Base-by-base conservation (phyloP, 2,329 filamentous ascomycete genomes). In the Hypoxylon sp. region DNA sequence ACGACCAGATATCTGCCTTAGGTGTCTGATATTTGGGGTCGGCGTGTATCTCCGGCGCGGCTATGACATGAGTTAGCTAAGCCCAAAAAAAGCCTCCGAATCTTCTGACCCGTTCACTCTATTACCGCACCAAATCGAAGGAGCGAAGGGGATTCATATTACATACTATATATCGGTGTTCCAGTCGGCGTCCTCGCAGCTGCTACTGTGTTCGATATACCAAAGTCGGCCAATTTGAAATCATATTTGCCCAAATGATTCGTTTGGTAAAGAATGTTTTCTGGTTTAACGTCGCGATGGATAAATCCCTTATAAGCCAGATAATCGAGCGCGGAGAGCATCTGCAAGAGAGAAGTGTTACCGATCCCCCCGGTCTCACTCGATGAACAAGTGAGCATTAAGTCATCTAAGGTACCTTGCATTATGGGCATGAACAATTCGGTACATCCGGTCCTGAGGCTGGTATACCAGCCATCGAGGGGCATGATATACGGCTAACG, bases 231-330 rank as follows among this genome's bases (percentile, higher is more conserved):
- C 10, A 65, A 30, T n/a, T 46, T 11, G 19, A 65, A 65, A 5
- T 11, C 4, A n/a, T 22, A 20, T 5, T 26, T 6, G 17, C 51
- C 48, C 17, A n/a, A 13, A 2, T 28, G 2, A 11, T 49, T 32
- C 5, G 32, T 17, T 1, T 62, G 39, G 51, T 55, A 66, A 1
- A 68, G 60, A 19, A 68, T 64, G n/a, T 68, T 68, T 6, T 62
- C 63, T 22, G 63, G 63, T 28, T 68, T 68, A 7, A 68, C 10
- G 6, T 68, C 66, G 1, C 66, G 66, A 49, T 68, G 66, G 47
- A 66, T 52, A 11, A 68, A 1, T 11, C 39, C 44, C 1, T 39
- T 0, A 8, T 2, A 8, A 1, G 30, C 54, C 4, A 68, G 53
- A 30, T 59, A 67, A 22, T 68, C 63, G 22, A 68, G 56, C 7